Evolutionary conservation across 2,329 filamentous ascomycete species (phyloP).

Genomic region (Chaetomium sp.): DNA sequence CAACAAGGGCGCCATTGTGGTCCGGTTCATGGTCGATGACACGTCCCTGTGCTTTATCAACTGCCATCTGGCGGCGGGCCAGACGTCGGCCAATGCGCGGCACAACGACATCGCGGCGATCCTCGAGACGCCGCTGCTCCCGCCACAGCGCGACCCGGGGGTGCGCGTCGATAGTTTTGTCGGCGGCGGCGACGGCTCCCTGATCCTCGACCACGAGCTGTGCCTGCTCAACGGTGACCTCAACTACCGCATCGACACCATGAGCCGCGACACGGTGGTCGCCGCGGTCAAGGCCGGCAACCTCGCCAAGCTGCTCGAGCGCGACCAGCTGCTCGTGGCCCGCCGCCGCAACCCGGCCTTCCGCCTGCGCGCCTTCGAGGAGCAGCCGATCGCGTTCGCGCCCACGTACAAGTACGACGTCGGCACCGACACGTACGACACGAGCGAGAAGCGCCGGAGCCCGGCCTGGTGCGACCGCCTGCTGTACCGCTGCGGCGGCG

Average conservation of each 20-base stretch:
- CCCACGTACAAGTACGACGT: slow-evolving; percentile 99
- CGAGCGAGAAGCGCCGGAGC: slow-evolving; percentile 88
- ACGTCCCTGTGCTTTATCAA: slow-evolving; percentile 95
- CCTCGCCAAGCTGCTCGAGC: slow-evolving; percentile 80
- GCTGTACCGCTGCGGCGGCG: slow-evolving; percentile 71
- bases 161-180: slow-evolving; percentile 77
- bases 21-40: slow-evolving; percentile 93
- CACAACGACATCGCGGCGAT: slow-evolving; percentile 93
- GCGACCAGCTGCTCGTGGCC: slow-evolving; percentile 89
- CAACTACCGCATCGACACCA: slow-evolving; percentile 97
- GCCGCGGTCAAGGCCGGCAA: slow-evolving; percentile 81
- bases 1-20: slow-evolving; percentile 91
- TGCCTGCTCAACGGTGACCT: slow-evolving; percentile 94
- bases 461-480: slow-evolving; percentile 97
- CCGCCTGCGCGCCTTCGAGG: slow-evolving; percentile 84
- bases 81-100: slow-evolving; percentile 83
- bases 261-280: slow-evolving; percentile 91
- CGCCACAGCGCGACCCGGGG: slow-evolving; percentile 66
- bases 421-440: slow-evolving; percentile 90
- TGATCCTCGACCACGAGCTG: slow-evolving; percentile 97
- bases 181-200: slow-evolving; percentile 89
- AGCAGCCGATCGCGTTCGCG: slow-evolving; percentile 85
- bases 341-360: slow-evolving; percentile 88
- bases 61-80: slow-evolving; percentile 93
- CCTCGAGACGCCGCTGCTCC: slow-evolving; percentile 76